Base-by-base conservation (phyloP, 306 rosid species). In the Rosa multiflora region DNA sequence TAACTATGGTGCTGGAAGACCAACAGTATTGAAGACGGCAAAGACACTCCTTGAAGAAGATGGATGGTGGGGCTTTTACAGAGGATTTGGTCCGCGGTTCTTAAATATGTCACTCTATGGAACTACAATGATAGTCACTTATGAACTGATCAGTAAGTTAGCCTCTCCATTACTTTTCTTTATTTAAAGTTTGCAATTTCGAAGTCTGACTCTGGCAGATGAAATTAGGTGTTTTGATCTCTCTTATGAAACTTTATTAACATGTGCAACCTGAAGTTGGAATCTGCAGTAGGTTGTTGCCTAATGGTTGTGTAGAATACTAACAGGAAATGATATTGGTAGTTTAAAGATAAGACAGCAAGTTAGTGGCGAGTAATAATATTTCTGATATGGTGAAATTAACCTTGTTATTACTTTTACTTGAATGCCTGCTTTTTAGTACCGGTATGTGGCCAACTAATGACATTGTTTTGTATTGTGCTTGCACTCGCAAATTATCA, bases 21-120 rank as follows among this genome's bases (percentile, higher is more conserved):
- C 98, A 51, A 90, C 97, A 10, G 91, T 91, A 53, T 23, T 90
- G 75, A 94, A 91, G 88, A 90, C 98, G 15, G 40, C 94, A 78
- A 90, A 85, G 78, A 68, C 78, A 17, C 96, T 91, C 64, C 79
- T 91, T 23, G 80, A 82, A 84, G 97, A 91, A 84, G 94, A 91
- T 88, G 98, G 98, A 21, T 91, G 97, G 97, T 37, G 91, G 96
- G 98, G 98, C 8, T 91, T 91, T 84, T 94, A 94, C 78, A 69
- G 96, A 78, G 98, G 98, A 7, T 94, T 94, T 79, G 94, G 94
- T 78, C 97, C 92, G 70, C 90, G 98, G 52, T 94, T 91, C 79
- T 84, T 94, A 73, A 90, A 94, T 51, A 91, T 93, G 97, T 87
- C 98, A 67, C 90, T 93, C 56, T 93, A 91, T 67, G 96, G 97